These are phyloP conservation scores for Rhizomucor pusillus DNA, from an alignment of 371 early-diverging fungal species.

Conservation along the genomic window DNA sequence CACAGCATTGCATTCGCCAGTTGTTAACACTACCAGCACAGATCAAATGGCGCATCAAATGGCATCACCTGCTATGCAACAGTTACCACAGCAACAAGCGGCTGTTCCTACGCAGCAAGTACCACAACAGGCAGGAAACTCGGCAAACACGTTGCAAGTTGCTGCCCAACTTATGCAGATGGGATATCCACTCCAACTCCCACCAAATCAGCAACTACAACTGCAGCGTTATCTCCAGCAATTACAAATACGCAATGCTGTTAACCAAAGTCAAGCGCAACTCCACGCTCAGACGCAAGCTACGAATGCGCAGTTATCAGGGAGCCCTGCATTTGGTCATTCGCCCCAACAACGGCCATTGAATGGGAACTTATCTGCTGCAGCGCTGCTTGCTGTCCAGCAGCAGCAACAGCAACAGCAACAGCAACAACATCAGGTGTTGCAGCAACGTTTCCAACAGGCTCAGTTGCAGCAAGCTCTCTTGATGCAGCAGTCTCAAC, in stretches of 20 bases:
- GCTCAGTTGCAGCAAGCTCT: conserved; percentile 16
- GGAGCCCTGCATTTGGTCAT: conserved; percentile 11
- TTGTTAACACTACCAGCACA: too few relatives aligned
- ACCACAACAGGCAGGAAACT: neutral
- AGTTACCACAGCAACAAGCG: conserved; percentile 1
- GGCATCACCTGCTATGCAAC: conserved; percentile 3
- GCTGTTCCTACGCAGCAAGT: conserved; percentile 10
- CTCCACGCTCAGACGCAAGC: neutral
- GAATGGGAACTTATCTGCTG: conserved; percentile 9
- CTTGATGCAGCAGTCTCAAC: conserved; percentile 18
- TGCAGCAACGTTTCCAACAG: conserved; percentile 15
- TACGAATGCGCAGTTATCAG: neutral
- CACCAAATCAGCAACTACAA: conserved; percentile 35
- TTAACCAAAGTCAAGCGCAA: conserved; percentile 12
- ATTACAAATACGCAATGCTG: conserved; percentile 38
- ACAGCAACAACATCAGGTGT: conserved; percentile 21
- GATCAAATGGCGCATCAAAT: conserved; percentile 1
- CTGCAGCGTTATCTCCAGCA: conserved; percentile 40
- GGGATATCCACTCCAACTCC: conserved; percentile 42
- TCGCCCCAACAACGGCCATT: conserved; percentile 11
- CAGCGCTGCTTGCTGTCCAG: conserved; percentile 16
- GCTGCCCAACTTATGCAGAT: conserved; percentile 44
- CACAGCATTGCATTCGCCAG: neutral
- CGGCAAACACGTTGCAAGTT: conserved; percentile 26
- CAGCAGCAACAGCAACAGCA: conserved; percentile 18